Conservation (phyloP, 2,329 filamentous ascomycete species). For the Clarireedia monteithiana region DNA sequence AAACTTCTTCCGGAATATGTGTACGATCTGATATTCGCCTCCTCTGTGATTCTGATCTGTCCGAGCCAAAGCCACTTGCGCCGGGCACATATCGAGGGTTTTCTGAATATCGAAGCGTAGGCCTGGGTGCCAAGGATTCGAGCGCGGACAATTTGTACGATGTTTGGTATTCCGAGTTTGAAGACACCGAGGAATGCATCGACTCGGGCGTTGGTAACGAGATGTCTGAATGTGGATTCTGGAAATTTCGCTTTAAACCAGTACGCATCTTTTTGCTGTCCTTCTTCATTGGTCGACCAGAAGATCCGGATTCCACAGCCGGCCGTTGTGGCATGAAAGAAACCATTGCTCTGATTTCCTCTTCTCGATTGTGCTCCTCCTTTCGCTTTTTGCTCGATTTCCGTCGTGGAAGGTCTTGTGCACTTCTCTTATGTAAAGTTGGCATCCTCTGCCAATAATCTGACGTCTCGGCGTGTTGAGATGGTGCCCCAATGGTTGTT, state of each 20-base stretch:
- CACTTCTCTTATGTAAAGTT: slow-evolving; percentile 54
- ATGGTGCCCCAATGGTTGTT: slow-evolving; percentile 17
- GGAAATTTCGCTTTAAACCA: slow-evolving; percentile 46
- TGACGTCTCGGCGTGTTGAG: slow-evolving; percentile 17
- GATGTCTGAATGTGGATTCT: slow-evolving; percentile 52
- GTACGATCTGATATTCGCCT: slow-evolving; percentile 43
- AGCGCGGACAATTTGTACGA: slow-evolving; percentile 76
- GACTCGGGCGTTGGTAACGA: slow-evolving; percentile 70
- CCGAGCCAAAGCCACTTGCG: slow-evolving; percentile 36
- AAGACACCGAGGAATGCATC: slow-evolving; percentile 68
- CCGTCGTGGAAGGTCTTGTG: slow-evolving; percentile 53
- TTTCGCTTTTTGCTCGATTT: slow-evolving; percentile 73
- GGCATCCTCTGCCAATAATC: slow-evolving; percentile 38
- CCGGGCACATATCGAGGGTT: slow-evolving; percentile 49
- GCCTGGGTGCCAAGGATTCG: slow-evolving; percentile 75
- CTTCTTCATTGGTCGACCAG: slow-evolving; percentile 51
- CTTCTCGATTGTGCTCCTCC: slow-evolving; percentile 70
- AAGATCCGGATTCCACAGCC: slow-evolving; percentile 49
- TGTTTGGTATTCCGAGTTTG: slow-evolving; percentile 58
- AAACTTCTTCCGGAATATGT: slow-evolving; percentile 52
- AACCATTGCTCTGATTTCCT: slow-evolving; percentile 82
- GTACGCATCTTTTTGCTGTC: slow-evolving; percentile 60
- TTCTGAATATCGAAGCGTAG: slow-evolving; percentile 68
- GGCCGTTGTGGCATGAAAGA: slow-evolving; percentile 58
- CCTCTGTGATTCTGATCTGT: slow-evolving; percentile 37